Evolutionary conservation across 2,329 filamentous ascomycete genomes (phyloP).

Genomic region (Falciphora oryzae): DNA sequence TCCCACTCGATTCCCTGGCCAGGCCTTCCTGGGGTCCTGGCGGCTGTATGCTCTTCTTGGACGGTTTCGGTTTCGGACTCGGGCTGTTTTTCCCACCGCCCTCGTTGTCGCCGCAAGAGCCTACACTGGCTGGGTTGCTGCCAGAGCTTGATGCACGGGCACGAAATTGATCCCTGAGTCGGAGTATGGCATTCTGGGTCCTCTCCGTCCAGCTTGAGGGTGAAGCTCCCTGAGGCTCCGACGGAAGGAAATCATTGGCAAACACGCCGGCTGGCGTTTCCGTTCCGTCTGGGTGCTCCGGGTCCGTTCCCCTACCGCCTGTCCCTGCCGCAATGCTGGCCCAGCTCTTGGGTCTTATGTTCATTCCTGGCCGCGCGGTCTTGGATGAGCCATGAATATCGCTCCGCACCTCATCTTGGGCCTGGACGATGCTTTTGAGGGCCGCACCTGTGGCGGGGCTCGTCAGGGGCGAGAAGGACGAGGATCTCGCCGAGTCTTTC

Average conservation of each 20-base stretch:
- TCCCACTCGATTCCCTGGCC: neutral
- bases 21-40: too few species aligned
- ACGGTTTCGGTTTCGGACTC: neutral
- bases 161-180: conserved; percentile 3
- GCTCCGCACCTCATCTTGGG: conserved; percentile 13
- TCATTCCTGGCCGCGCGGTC: neutral
- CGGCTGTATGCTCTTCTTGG: neutral
- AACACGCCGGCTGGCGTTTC: conserved; percentile 17
- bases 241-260: conserved; percentile 20
- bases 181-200: conserved; percentile 2
- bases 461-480: conserved; percentile 21
- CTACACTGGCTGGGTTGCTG: neutral
- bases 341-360: neutral
- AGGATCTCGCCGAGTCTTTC: conserved; percentile 23
- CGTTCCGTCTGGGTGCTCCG: neutral
- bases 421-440: conserved; percentile 14
- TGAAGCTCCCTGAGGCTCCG: conserved; percentile 18
- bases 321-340: conserved; percentile 20
- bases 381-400: too few species aligned
- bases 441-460: conserved; percentile 5
- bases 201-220: conserved; percentile 26
- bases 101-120: neutral
- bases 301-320: conserved; percentile 1
- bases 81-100: neutral
- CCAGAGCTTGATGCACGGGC: neutral